These are phyloP conservation scores for Orbilia javanica DNA, from an alignment of 2,329 filamentous ascomycete species.

Conservation along the genomic window DNA sequence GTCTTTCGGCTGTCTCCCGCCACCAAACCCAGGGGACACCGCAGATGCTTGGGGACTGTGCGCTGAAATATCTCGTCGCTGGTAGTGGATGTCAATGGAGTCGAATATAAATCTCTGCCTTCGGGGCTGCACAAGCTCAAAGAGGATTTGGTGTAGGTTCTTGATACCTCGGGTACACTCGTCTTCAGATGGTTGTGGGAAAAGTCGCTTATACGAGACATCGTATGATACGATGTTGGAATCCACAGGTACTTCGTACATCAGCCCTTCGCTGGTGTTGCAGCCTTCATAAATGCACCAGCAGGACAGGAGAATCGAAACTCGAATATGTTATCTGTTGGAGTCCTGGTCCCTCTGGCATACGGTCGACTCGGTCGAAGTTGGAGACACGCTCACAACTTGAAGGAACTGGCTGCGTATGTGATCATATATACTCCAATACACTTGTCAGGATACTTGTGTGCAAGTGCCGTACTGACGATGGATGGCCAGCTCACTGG, in stretches of 20 bases:
- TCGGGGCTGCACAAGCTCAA: constrained; percentile 90
- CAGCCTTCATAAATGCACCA: constrained; percentile 87
- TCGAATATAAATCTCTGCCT: constrained; percentile 96
- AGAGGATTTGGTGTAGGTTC: constrained; percentile 78
- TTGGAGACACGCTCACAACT: constrained; percentile 84
- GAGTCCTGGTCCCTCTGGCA: constrained; percentile 85
- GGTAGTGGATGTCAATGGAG: constrained; percentile 74
- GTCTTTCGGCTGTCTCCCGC: constrained; percentile 14
- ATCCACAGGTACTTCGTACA: constrained; percentile 82
- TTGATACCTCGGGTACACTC: background rate
- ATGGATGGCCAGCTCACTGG: constrained; percentile 70
- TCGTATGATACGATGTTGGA: background rate
- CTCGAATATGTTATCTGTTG: constrained; percentile 92
- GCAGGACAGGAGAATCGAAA: constrained; percentile 84
- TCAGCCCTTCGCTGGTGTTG: constrained; percentile 81
- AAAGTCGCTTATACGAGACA: constrained; percentile 4
- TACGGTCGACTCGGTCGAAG: constrained; percentile 86
- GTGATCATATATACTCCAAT: constrained; percentile 58
- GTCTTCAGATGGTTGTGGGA: background rate
- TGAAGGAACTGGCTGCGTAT: constrained; percentile 81
- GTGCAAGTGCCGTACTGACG: constrained; percentile 5
- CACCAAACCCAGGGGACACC: background rate
- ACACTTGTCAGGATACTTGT: background rate
- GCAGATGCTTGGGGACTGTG: background rate
- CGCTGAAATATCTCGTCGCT: constrained; percentile 23